These are phyloP conservation scores for Agrocybe chaxingu DNA, from an alignment of 768 basidiomycete species.

Conservation along the genomic window DNA sequence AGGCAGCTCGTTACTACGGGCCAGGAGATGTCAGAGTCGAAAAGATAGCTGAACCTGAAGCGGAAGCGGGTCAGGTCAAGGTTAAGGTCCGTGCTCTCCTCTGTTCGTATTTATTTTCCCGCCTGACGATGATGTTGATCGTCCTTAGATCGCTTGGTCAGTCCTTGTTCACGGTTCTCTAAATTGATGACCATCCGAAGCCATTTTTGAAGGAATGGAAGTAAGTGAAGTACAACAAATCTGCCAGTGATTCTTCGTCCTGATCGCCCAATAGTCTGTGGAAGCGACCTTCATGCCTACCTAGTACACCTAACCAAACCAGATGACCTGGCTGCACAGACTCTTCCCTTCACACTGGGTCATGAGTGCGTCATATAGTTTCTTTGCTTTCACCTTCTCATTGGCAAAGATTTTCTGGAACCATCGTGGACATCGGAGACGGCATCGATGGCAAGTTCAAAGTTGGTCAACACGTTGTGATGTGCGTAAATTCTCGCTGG, in stretches of 20 bases:
- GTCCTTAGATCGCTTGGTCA: constrained; percentile 25
- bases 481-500: constrained; percentile 6
- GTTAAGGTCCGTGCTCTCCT: constrained; percentile 30
- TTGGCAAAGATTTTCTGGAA: constrained; percentile 28
- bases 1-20: constrained; percentile 42
- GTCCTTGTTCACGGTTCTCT: constrained; percentile 2
- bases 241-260: neutral
- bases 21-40: constrained; percentile 42
- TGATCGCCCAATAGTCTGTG: constrained; percentile 31
- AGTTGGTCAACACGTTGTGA: constrained; percentile 30
- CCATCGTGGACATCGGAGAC: constrained; percentile 30
- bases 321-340: constrained; percentile 34
- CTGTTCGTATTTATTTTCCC: neutral
- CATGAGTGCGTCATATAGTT: constrained; percentile 34
- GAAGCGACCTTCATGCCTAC: constrained; percentile 46
- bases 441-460: constrained; percentile 30
- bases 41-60: constrained; percentile 33
- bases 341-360: constrained; percentile 38
- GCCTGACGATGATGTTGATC: neutral
- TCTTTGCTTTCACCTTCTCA: neutral
- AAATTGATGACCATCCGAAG: neutral
- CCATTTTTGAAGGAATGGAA: constrained; percentile 23
- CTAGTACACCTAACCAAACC: constrained; percentile 23
- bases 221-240: constrained; percentile 12
- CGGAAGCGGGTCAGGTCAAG: constrained; percentile 37